Evolutionary conservation across 2,329 filamentous ascomycete species (phyloP).

Genomic region (Alternaria sp.): DNA sequence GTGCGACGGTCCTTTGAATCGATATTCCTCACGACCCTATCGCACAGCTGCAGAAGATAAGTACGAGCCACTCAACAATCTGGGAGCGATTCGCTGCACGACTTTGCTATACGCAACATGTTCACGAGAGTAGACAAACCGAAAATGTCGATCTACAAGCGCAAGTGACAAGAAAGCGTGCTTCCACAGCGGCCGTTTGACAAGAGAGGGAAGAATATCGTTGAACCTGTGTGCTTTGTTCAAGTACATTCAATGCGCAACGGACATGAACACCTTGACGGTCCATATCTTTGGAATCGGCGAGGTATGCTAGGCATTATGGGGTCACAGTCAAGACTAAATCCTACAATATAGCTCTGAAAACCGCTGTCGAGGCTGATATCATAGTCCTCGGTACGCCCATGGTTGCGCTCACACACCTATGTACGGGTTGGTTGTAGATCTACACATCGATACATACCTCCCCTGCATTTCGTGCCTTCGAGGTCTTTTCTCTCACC

Average conservation of each 20-base stretch:
- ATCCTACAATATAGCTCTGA: not conserved
- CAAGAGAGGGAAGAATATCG: slow-evolving; percentile 16
- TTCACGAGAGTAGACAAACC: not conserved
- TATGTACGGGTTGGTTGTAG: not conserved
- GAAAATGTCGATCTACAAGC: not conserved
- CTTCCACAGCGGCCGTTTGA: not conserved
- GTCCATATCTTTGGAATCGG: not conserved
- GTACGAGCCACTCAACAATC: not conserved
- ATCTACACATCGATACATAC: not conserved
- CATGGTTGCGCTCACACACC: not conserved
- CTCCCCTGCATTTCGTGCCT: not conserved
- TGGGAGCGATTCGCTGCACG: not conserved
- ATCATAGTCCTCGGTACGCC: not conserved
- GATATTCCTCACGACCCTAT: not conserved
- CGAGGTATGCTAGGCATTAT: not conserved
- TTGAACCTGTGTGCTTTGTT: not conserved
- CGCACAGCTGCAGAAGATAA: not conserved
- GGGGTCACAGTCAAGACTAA: not conserved
- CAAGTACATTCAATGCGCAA: not conserved
- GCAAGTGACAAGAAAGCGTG: not conserved
- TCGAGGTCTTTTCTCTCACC: not conserved
- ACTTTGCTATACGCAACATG: not conserved
- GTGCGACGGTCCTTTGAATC: not conserved
- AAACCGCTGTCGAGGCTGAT: not conserved
- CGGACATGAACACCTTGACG: not conserved